Base-by-base conservation (phyloP, 192 early-diverging fungal genomes). In the Umbelopsis sp. region DNA sequence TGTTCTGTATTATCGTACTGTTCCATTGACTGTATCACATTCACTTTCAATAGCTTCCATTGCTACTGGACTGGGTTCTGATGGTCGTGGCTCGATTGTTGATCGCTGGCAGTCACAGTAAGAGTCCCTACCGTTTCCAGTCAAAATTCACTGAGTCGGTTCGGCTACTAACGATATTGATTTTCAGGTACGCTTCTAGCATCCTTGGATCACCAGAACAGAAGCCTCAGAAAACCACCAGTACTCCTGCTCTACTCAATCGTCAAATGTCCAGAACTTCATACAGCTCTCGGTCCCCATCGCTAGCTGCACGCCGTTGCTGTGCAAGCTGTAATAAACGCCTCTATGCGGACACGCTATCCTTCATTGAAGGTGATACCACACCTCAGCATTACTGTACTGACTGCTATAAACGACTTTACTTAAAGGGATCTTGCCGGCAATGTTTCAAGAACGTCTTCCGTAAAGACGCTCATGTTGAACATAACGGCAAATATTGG, bases 71-170 rank as follows among this genome's bases (percentile, higher is more conserved):
- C 16, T 75, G 11, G 50, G 22, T 10, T 41, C 69, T 29, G 69
- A 70, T 9, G 41, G 67, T 12, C 34, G 36, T 8, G 44, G 59
- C 22, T 32, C 66, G 7, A 26, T 14, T 36, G 16, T 32, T 7
- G 73, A 75, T 38, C 69, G 45, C 45, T 75, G 73, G 73, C 67
- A 75, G 68, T 70, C 73, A 70, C 73, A 75, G 73, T 75, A 75
- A 75, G 73, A 6, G 3, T 3, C 16, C 4, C 22, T 26, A 12
- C 25, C 11, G 24, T 24, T 26, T 45, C 24, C 16, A 43, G 14
- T 36, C 14, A 34, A 51, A 41, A 1, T 1, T 21, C n/a, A n/a
- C n/a, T n/a, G n/a, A n/a, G 12, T 51, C 9, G 17, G 16, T 8
- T 4, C 17, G 16, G 24, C 32, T 2, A 16, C 14, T 31, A 22